These are phyloP conservation scores for Microdochium bolleyi DNA, from an alignment of 2,329 filamentous ascomycete genomes.

Conservation along the genomic window DNA sequence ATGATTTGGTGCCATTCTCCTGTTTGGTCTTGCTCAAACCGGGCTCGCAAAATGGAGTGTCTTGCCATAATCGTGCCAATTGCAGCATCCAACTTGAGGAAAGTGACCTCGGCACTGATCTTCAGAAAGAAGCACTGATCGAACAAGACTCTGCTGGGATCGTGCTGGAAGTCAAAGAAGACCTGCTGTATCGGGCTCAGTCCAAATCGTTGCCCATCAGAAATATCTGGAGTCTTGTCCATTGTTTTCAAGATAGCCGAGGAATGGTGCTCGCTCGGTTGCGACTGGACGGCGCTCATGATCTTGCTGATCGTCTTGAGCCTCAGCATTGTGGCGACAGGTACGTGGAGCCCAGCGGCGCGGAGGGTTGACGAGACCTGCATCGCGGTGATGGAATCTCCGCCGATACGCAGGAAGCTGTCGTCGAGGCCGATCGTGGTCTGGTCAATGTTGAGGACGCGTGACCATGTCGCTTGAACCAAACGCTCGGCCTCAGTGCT, in stretches of 20 bases:
- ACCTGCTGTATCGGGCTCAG: background rate
- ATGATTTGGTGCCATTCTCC: background rate
- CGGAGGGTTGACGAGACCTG: conserved; percentile 6
- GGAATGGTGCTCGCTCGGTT: background rate
- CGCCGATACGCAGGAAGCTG: conserved; percentile 6
- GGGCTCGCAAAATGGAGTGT: background rate
- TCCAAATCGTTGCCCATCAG: background rate
- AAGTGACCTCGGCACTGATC: background rate
- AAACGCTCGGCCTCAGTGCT: background rate
- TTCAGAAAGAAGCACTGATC: background rate
- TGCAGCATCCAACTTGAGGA: background rate
- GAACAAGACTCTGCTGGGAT: background rate
- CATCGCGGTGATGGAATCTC: conserved; percentile 12
- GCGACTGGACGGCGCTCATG: background rate
- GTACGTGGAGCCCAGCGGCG: conserved; percentile 4
- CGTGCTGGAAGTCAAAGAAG: background rate
- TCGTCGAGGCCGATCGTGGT: conserved; percentile 3
- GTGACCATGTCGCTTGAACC: conserved; percentile 3
- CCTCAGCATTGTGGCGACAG: background rate
- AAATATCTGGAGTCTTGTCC: background rate
- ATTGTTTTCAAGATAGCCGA: background rate
- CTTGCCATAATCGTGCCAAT: background rate
- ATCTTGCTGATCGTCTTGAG: conserved; percentile 8
- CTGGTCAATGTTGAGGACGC: conserved; percentile 5
- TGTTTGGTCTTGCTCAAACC: background rate